Evolutionary conservation across 352 stramenopile genomes (phyloP).

Genomic region (Globisporangium cederbergense): DNA sequence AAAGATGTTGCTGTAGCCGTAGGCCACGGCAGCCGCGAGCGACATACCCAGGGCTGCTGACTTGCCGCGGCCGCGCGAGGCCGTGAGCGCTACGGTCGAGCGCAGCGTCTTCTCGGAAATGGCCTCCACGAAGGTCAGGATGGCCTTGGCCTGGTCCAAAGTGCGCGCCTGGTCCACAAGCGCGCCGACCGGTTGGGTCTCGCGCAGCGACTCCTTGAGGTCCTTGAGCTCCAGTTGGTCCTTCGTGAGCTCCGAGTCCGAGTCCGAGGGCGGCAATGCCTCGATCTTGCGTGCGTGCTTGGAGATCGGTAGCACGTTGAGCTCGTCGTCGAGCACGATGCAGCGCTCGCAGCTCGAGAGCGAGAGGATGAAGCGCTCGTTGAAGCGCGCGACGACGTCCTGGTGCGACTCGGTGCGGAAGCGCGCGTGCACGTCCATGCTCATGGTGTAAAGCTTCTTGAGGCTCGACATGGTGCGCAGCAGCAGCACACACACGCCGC

Average conservation of each 20-base stretch:
- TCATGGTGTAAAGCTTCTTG: slow-evolving; percentile 99
- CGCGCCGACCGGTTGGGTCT: slow-evolving; percentile 94
- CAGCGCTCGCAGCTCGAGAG: slow-evolving; percentile 94
- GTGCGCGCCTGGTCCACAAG: slow-evolving; percentile 95
- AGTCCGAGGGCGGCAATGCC: slow-evolving; percentile 59
- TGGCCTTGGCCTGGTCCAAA: slow-evolving; percentile 93
- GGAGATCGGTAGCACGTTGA: slow-evolving; percentile 98
- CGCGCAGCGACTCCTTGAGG: slow-evolving; percentile 93
- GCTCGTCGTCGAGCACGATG: slow-evolving; percentile 98
- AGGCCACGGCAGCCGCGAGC: slow-evolving; percentile 75
- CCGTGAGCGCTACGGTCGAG: slow-evolving; percentile 95
- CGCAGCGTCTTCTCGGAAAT: slow-evolving; percentile 96
- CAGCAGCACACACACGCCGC: slow-evolving; percentile 96
- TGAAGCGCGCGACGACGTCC: slow-evolving; percentile 97
- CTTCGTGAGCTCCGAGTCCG: slow-evolving; percentile 51
- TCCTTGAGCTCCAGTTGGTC: slow-evolving; percentile 91
- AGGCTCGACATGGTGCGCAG: slow-evolving; percentile 97
- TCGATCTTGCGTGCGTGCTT: slow-evolving; percentile 91
- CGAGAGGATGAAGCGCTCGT: slow-evolving; percentile 99
- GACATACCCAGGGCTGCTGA: slow-evolving; percentile 97
- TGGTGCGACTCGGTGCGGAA: slow-evolving; percentile 92
- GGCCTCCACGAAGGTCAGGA: slow-evolving; percentile 97
- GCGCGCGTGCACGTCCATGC: slow-evolving; percentile 93
- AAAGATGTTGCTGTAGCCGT: slow-evolving; percentile 95
- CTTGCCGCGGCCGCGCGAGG: slow-evolving; percentile 91